Percentiles rank a stretch among this genome's conserved stretches.
Evolutionary conservation across 179 eudicot genomes (phyloP).

Genomic region (Pouteria campechiana): DNA sequence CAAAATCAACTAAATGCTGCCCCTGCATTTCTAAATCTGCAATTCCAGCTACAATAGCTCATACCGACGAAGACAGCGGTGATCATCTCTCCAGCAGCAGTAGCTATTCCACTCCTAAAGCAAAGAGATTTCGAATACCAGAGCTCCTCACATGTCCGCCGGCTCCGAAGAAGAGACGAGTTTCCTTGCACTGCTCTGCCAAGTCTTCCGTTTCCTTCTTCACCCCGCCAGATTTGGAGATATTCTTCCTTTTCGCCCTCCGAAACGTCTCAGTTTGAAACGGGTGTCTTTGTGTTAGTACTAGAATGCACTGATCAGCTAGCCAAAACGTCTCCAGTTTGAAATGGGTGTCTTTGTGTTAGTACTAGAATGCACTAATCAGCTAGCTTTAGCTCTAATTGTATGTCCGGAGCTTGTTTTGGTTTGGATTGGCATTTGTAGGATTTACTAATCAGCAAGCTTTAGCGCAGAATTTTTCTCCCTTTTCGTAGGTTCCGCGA

Average conservation of each 20-base stretch:
- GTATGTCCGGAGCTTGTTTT: no score
- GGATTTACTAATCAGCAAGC: no score
- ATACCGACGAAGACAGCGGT: not conserved
- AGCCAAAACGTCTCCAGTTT: no score
- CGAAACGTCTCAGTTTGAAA: slow-evolving; percentile 5
- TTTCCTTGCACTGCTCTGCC: slow-evolving; percentile 1
- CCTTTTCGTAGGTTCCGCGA: no score
- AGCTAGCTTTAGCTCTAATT: no score
- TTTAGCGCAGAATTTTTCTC: no score
- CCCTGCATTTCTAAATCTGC: not conserved
- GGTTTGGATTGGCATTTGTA: no score
- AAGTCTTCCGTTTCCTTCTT: slow-evolving; percentile 26
- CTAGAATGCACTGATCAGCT: no score
- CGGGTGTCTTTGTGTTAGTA: no score
- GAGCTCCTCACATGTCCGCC: slow-evolving; percentile 27
- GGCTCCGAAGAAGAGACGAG: slow-evolving; percentile 25
- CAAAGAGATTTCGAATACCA: slow-evolving; percentile 19
- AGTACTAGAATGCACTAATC: no score
- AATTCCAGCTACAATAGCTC: not conserved
- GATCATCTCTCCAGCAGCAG: not conserved
- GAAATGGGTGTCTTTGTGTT: no score
- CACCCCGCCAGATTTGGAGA: slow-evolving; percentile 32
- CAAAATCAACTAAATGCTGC: slow-evolving; percentile 6
- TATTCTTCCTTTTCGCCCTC: slow-evolving; percentile 26
- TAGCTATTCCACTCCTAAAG: slow-evolving; percentile 31